phyloP scores from a whole-genome alignment of 768 basidiomycete species.

The Lactarius tabidus region DNA sequence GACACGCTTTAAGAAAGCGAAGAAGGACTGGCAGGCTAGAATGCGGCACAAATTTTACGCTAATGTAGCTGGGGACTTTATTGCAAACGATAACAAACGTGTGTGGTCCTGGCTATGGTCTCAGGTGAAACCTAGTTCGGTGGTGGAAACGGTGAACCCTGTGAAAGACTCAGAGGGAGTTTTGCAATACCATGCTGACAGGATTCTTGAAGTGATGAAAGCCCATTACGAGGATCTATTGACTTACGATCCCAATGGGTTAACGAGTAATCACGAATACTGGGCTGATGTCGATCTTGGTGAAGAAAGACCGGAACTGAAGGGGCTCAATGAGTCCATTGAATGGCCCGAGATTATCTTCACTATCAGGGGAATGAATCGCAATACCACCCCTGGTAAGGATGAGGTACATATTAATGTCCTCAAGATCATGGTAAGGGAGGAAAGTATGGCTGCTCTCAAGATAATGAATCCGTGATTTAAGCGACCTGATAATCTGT shows the following conservation, averaged over 20 bases:
- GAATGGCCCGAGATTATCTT: not conserved
- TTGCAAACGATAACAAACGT: not conserved
- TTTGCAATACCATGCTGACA: not conserved
- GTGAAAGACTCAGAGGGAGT: not conserved
- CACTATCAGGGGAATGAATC: not conserved
- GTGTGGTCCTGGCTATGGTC: not conserved
- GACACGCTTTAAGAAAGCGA: not conserved
- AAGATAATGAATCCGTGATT: not conserved
- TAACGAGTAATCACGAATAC: not conserved
- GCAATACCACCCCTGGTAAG: conserved; percentile 1
- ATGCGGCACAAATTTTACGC: not conserved
- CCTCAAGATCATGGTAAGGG: conserved; percentile 1
- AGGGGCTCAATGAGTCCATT: not conserved
- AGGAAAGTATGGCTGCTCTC: not conserved
- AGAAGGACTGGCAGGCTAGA: not conserved
- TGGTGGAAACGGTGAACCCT: not conserved
- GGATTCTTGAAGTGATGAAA: not conserved
- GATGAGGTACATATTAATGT: conserved; percentile 3
- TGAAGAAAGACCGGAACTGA: too few species aligned
- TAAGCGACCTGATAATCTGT: not conserved
- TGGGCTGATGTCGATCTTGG: not conserved
- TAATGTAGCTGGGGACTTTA: not conserved
- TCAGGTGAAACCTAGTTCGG: not conserved
- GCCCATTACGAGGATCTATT: conserved; percentile 1
- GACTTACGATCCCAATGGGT: not conserved